Conservation (phyloP, 257 asterid genomes). For the Rauvolfia tetraphylla region DNA sequence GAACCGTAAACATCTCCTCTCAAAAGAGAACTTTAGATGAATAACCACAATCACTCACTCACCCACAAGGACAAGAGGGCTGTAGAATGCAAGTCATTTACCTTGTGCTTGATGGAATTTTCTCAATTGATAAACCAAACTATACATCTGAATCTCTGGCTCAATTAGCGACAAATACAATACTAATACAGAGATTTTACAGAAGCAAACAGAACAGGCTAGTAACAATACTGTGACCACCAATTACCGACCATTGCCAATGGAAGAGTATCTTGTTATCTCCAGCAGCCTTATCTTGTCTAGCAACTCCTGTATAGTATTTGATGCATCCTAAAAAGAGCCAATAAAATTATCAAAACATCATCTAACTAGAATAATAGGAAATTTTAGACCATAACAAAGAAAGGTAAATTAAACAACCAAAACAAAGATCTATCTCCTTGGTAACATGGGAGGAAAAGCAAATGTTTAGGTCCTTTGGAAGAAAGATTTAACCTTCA, state of each 20-base stretch:
- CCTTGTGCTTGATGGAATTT: no score
- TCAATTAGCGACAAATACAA: background rate
- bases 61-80: no score
- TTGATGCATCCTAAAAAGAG: constrained; percentile 56
- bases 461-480: background rate
- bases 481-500: constrained; percentile 46
- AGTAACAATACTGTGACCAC: background rate
- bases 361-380: background rate
- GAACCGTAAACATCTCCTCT: no score
- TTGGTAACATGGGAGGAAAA: background rate
- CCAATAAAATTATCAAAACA: background rate
- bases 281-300: constrained; percentile 45
- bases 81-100: no score
- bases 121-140: no score
- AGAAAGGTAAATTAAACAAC: background rate
- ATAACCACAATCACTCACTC: no score
- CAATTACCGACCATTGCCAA: constrained; percentile 8
- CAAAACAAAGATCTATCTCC: background rate
- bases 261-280: constrained; percentile 21
- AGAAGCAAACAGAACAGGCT: background rate
- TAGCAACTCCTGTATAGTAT: constrained; percentile 56
- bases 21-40: no score
- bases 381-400: background rate
- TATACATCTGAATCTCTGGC: background rate
- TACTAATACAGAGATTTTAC: background rate